Evolutionary conservation across 208 protist species (phyloP).

Genomic region (Leishmania amazonensis): DNA sequence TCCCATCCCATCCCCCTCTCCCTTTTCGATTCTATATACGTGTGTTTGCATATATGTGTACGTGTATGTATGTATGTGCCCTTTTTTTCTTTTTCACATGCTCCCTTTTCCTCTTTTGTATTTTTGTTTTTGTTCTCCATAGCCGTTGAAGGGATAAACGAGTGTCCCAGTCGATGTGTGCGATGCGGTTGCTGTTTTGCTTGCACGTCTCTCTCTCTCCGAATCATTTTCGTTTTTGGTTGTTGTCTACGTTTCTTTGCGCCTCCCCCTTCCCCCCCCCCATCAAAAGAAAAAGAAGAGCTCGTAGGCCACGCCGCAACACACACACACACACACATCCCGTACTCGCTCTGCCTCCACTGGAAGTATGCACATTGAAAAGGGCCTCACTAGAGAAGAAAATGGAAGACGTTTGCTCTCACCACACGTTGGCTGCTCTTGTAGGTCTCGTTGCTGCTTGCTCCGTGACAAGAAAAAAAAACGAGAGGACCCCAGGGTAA

Average conservation of each 20-base stretch:
- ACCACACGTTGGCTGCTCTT: neutral
- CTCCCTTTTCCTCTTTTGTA: neutral
- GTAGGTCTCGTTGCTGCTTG: neutral
- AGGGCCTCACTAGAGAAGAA: neutral
- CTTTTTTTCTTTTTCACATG: neutral
- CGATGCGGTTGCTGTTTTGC: neutral
- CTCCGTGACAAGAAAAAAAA: neutral
- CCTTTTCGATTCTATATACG: neutral
- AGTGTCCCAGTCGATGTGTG: neutral
- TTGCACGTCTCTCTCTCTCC: neutral
- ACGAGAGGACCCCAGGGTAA: too few relatives aligned
- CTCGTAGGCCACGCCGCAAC: neutral
- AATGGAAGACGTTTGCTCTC: neutral
- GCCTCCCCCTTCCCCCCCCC: neutral
- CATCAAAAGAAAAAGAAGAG: neutral
- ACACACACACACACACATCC: neutral
- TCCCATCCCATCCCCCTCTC: neutral
- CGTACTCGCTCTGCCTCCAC: neutral
- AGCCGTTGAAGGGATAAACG: neutral
- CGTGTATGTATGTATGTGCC: neutral
- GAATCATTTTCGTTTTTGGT: neutral
- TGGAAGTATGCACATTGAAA: too few relatives aligned
- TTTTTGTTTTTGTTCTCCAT: neutral
- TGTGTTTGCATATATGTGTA: neutral
- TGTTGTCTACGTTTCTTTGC: neutral